A percentile compares a stretch with the other conserved stretches of the same genome.
Conservation (phyloP, 345 rosid species). For the Barbarea vulgaris region DNA sequence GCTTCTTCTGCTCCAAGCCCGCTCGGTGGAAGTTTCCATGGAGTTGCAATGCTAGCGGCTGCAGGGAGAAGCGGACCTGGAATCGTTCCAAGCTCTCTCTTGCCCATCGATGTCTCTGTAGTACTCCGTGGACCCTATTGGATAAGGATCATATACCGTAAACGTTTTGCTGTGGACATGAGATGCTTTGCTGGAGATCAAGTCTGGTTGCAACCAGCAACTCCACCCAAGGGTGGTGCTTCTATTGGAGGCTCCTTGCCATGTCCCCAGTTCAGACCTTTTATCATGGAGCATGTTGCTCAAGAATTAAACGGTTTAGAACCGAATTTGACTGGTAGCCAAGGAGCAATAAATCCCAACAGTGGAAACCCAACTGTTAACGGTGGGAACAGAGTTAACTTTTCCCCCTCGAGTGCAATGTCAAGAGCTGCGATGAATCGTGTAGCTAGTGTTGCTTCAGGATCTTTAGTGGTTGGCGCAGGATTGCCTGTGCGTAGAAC, state of each 20-base stretch:
- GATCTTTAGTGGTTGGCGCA: conserved; percentile 61
- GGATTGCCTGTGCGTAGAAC: conserved; percentile 83
- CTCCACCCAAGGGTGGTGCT: conserved; percentile 93
- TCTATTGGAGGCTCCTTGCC: conserved; percentile 96
- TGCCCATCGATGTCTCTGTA: conserved; percentile 98
- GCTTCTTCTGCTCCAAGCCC: conserved; percentile 54
- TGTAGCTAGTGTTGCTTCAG: conserved; percentile 63
- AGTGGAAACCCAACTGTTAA: conserved; percentile 51
- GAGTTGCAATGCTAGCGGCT: conserved; percentile 79
- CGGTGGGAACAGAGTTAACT: conserved; percentile 70
- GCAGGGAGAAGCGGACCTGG: conserved; percentile 94
- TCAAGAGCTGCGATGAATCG: conserved; percentile 75
- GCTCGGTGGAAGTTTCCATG: conserved; percentile 67
- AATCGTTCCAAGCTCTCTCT: conserved; percentile 94
- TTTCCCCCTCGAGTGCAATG: conserved; percentile 61
- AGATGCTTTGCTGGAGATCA: conserved; percentile 99
- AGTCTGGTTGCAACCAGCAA: conserved; percentile 99
- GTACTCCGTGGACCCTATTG: conserved; percentile 98
- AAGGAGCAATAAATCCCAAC: conserved; percentile 55
- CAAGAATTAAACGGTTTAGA: conserved; percentile 95
- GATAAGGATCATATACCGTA: conserved; percentile 94
- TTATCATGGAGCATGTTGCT: conserved; percentile 99
- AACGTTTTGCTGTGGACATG: conserved; percentile 97
- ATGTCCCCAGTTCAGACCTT: conserved; percentile 98
- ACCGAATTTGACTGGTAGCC: conserved; percentile 68